phyloP scores from a whole-genome alignment of 305 asterid species.

The Plantago coronopus region DNA sequence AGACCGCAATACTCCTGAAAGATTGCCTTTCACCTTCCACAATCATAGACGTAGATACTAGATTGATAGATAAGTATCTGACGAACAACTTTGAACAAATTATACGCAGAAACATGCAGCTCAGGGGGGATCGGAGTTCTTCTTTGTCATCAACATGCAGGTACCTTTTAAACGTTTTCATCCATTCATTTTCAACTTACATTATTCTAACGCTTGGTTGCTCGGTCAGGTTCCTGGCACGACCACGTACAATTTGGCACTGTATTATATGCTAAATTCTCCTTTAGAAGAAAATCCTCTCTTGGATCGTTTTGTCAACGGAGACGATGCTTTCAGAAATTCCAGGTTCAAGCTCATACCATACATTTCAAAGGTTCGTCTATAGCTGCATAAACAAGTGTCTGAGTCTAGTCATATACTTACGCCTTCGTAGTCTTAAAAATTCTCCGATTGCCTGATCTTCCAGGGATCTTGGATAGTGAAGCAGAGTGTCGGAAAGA shows the following conservation, averaged over 20 bases:
- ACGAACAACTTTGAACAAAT: constrained; percentile 16
- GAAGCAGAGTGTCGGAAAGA: constrained; percentile 88
- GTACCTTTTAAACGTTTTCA: constrained; percentile 33
- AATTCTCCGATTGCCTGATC: not conserved
- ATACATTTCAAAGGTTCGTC: constrained; percentile 63
- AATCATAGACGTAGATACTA: not conserved
- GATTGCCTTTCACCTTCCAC: too few relatives aligned
- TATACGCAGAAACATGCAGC: constrained; percentile 58
- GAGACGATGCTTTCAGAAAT: constrained; percentile 77
- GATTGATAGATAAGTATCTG: not conserved
- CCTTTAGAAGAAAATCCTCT: constrained; percentile 65
- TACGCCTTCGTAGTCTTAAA: not conserved
- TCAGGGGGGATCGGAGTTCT: constrained; percentile 62
- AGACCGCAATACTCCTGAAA: too few relatives aligned
- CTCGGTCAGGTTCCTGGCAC: constrained; percentile 63
- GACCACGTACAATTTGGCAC: constrained; percentile 48
- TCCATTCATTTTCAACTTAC: constrained; percentile 2
- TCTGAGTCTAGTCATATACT: not conserved
- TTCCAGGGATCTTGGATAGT: constrained; percentile 98
- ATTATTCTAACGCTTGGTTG: constrained; percentile 5
- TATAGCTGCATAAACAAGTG: constrained; percentile 2
- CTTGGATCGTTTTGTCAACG: constrained; percentile 69
- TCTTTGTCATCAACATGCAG: constrained; percentile 77
- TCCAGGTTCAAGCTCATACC: constrained; percentile 94
- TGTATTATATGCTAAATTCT: constrained; percentile 66